Base-by-base conservation (phyloP, 495 filamentous ascomycete genomes). In the Neurospora sp. region DNA sequence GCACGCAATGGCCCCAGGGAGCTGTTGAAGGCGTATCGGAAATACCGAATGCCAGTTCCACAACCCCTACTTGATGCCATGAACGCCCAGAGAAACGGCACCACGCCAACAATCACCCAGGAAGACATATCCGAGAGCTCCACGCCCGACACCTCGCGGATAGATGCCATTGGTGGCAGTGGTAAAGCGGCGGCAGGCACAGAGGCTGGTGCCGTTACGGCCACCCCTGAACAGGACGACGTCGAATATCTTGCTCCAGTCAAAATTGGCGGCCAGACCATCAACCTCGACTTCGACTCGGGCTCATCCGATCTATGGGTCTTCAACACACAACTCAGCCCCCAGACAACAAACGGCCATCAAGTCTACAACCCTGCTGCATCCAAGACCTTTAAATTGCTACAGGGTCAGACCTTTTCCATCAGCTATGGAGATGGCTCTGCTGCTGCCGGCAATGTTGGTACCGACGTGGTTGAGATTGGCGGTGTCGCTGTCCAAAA, bases 221-320 rank as follows among this genome's bases (percentile, higher is more conserved):
- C 90, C 8, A 86, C 83, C 14, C 90, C 90, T 4, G 89, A 89
- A 59, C 75, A 83, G 61, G 85, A 87, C 68, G 90, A 91, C 71
- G 83, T 87, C 27, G 89, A 93, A 70, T 97, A 93, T 75, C 83
- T 95, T 16, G 87, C 89, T 17, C 89, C 90, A 0, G 90, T 94
- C 40, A 84, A 77, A 7, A 88, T 97, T 76, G 93, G 93, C 59
- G 90, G 89, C 2, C 92, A 95, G 79, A 87, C 83, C 7, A 73
- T 96, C 71, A 88, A 89, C 74, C 83, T 97, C 78, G 88, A 94
- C 76, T 93, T 97, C 79, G 93, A 97, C 79, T 92, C 92, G 20
- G 93, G 93, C 70, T 94, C 91, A 6, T 87, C 93, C 17, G 93
- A 96, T 79, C 83, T 97, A 73, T 97, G 93, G 93, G 88, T 94